phyloP scores from a whole-genome alignment of 495 filamentous ascomycete genomes.

The Aspergillus kassunensis region DNA sequence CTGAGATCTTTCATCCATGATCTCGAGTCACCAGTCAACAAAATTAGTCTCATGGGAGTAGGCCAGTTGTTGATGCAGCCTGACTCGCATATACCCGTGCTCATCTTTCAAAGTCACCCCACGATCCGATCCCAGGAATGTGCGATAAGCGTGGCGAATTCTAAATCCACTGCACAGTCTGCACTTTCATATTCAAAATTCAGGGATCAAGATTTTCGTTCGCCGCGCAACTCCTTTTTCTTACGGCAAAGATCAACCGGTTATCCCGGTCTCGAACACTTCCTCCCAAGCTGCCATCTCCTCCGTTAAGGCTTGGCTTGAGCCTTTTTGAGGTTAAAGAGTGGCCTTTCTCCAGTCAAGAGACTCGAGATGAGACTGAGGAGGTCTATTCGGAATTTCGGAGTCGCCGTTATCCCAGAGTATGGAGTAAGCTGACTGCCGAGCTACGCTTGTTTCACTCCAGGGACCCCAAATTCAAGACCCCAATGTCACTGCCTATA shows the following conservation, averaged over 20 bases:
- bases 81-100: too few species aligned
- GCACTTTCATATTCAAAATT: neutral
- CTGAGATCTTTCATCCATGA: neutral
- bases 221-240: neutral
- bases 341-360: too few species aligned
- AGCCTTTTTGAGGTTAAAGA: conserved; percentile 8
- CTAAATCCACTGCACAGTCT: neutral
- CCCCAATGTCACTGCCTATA: neutral
- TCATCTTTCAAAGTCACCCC: neutral
- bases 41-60: too few species aligned
- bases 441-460: conserved; percentile 4
- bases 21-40: too few species aligned
- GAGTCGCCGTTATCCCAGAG: neutral
- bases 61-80: too few species aligned
- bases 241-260: conserved; percentile 4
- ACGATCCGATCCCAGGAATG: neutral
- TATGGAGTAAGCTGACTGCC: neutral
- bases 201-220: neutral
- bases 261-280: conserved; percentile 9
- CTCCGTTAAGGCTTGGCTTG: conserved; percentile 12
- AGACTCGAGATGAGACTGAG: too few species aligned
- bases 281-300: neutral
- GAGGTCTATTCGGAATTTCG: too few species aligned
- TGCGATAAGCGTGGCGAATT: neutral
- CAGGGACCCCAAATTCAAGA: neutral